Evolutionary conservation across 2,329 filamentous ascomycete species (phyloP).

Genomic region (Cladophialophora chaetospira): DNA sequence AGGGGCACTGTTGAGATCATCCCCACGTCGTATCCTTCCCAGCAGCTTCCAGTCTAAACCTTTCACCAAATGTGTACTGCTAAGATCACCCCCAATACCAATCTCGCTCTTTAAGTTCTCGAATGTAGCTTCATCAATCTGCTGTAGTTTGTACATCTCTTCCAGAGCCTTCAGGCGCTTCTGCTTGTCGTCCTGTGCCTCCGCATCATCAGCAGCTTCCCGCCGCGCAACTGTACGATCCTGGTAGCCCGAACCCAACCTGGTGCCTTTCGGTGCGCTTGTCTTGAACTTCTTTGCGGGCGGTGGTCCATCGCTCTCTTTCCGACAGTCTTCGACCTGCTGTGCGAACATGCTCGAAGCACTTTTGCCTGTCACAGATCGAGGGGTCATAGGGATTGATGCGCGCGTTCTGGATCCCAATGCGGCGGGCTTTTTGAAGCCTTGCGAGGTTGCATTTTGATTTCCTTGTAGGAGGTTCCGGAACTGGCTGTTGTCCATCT

Average conservation of each 20-base stretch:
- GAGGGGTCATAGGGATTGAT: conserved; percentile 94
- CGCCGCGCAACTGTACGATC: conserved; percentile 74
- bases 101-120: conserved; percentile 74
- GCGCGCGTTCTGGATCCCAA: conserved; percentile 77
- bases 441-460: conserved; percentile 41
- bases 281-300: conserved; percentile 74
- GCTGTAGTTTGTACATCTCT: conserved; percentile 75
- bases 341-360: conserved; percentile 78
- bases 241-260: conserved; percentile 75
- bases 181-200: conserved; percentile 56
- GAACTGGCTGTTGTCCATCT: conserved; percentile 96
- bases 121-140: conserved; percentile 80
- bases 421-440: conserved; percentile 52
- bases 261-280: conserved; percentile 76
- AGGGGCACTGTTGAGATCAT: conserved; percentile 54
- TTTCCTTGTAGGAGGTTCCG: conserved; percentile 67
- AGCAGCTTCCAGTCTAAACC: conserved; percentile 82
- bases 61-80: conserved; percentile 84
- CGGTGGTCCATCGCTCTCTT: conserved; percentile 53
- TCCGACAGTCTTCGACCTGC: conserved; percentile 76
- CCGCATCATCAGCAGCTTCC: conserved; percentile 55
- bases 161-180: conserved; percentile 76
- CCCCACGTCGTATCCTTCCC: conserved; percentile 47
- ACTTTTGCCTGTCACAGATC: conserved; percentile 34
- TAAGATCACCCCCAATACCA: conserved; percentile 73